Conservation (phyloP, 176 grass and related monocot genomes). For the Eragrostis nindensis region DNA sequence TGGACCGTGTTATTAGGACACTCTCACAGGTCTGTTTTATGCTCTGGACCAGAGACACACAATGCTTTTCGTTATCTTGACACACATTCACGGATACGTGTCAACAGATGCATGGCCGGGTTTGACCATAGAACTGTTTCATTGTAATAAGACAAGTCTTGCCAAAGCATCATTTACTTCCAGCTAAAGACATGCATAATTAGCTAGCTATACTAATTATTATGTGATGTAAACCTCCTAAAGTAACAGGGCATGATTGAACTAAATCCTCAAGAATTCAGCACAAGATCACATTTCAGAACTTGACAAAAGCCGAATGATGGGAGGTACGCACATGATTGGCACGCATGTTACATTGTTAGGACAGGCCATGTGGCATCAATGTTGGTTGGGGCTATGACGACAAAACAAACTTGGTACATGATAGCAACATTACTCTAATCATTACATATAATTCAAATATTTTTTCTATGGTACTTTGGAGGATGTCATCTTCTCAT, state of each 20-base stretch:
- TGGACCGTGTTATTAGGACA: not conserved
- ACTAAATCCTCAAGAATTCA: conserved; percentile 25
- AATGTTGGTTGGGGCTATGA: conserved; percentile 18
- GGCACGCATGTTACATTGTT: conserved; percentile 27
- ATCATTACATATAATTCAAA: not conserved
- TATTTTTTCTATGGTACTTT: not conserved
- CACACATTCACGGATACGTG: too few species aligned
- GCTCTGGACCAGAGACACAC: not conserved
- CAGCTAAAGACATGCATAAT: not conserved
- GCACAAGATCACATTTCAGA: conserved; percentile 24
- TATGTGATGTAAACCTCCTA: not conserved
- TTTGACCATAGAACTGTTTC: not conserved
- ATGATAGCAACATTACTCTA: not conserved
- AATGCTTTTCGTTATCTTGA: too few species aligned
- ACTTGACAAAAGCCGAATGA: conserved; percentile 42
- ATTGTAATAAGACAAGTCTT: not conserved
- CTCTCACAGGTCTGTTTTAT: not conserved
- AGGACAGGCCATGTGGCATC: conserved; percentile 7
- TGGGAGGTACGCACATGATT: conserved; percentile 29
- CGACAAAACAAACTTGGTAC: conserved; percentile 20
- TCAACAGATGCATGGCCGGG: not conserved
- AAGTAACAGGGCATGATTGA: not conserved
- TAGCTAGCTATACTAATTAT: not conserved
- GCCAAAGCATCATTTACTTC: not conserved
- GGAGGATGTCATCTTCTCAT: not conserved